phyloP scores from a whole-genome alignment of 768 basidiomycete species.

The Trichaptum fuscoviolaceum region DNA sequence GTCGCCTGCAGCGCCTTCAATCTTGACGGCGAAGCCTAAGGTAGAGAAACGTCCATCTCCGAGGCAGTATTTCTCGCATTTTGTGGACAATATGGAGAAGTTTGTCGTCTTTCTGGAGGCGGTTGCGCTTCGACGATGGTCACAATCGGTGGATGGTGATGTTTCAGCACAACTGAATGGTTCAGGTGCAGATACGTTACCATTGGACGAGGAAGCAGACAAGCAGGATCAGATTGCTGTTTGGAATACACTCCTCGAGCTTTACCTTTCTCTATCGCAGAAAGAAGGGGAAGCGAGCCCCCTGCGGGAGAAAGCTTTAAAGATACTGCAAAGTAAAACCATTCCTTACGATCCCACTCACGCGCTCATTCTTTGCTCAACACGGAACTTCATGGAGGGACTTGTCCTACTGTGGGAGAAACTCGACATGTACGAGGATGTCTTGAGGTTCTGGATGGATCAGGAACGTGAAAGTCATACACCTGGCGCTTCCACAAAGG shows the following conservation, averaged over 20 bases:
- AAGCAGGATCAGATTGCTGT: slow-evolving; percentile 73
- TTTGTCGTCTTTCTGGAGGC: slow-evolving; percentile 88
- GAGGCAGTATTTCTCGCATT: slow-evolving; percentile 86
- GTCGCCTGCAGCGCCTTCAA: slow-evolving; percentile 11
- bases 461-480: slow-evolving; percentile 32
- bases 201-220: slow-evolving; percentile 45
- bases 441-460: slow-evolving; percentile 91
- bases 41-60: slow-evolving; percentile 67
- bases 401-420: slow-evolving; percentile 90
- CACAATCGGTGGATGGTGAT: slow-evolving; percentile 52
- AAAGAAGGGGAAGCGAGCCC: slow-evolving; percentile 18
- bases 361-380: slow-evolving; percentile 93
- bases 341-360: slow-evolving; percentile 84
- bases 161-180: slow-evolving; percentile 14
- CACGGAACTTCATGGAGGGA: slow-evolving; percentile 73
- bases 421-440: slow-evolving; percentile 94
- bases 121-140: slow-evolving; percentile 76
- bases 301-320: slow-evolving; percentile 63
- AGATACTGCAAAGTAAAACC: slow-evolving; percentile 52
- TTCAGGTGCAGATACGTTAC: slow-evolving; percentile 15
- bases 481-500: slow-evolving; percentile 39
- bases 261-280: slow-evolving; percentile 68
- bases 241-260: slow-evolving; percentile 94
- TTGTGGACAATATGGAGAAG: slow-evolving; percentile 79
- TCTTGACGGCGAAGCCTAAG: slow-evolving; percentile 17